Base-by-base conservation (phyloP, 371 early-diverging fungal species). In the Syncephalastrum sp. region DNA sequence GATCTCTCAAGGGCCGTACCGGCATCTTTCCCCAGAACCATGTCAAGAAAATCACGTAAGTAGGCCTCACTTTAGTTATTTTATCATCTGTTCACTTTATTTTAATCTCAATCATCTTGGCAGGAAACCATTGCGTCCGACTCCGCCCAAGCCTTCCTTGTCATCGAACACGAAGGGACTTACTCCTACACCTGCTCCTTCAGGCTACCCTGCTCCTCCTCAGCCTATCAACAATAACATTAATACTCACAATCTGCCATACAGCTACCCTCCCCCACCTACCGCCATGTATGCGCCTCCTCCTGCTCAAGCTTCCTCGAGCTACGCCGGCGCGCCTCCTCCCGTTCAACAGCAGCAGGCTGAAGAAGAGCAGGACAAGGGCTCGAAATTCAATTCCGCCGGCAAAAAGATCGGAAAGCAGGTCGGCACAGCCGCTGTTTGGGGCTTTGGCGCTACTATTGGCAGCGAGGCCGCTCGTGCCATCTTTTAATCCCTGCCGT, bases 11-110 rank as follows among this genome's bases (percentile, higher is more conserved):
- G 47, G 76, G 74, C 7, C 67, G 68, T 42, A 53, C 72, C 1
- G 80, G 80, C 43, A 76, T 79, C 38, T 79, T 79, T 63, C 80
- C 80, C 43, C 72, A 74, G 50, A 79, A 76, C 44, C 75, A 79
- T 60, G 80, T 79, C 46, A 63, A 73, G 24, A 74, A 72, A 29
- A 52, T 72, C 53, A 41, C 63, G 70, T 72, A 72, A 66, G 64
- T 55, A 21, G 8, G 29, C 42, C 16, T 49, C 17, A 21, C 25
- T 46, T 55, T 57, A 29, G 19, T 19, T 14, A 24, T 38, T 50
- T 25, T 29, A 19, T 17, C 17, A 23, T 42, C 14, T 55, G 38
- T 33, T 33, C 27, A 27, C 25, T 56, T 41, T 45, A 47, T 27
- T 46, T 50, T 43, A 57, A 15, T 23, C 38, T 33, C 38, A 33